These are phyloP conservation scores for Daphne laureola DNA, from an alignment of 441 rosid genomes.

Conservation along the genomic window DNA sequence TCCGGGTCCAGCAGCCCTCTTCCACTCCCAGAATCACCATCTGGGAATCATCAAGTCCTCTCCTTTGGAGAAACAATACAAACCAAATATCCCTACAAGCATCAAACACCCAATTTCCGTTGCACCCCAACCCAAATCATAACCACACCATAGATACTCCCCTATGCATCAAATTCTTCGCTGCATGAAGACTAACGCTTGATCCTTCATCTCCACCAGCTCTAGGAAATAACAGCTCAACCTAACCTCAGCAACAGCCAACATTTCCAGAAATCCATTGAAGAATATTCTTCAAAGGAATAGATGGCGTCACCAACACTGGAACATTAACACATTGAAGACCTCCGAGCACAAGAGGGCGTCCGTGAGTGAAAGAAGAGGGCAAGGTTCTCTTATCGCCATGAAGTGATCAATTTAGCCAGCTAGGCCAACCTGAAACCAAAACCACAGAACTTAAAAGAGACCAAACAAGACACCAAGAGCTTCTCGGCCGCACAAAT, in stretches of 20 bases:
- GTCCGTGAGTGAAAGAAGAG: slow-evolving; percentile 10
- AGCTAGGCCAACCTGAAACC: slow-evolving; percentile 45
- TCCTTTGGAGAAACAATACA: slow-evolving; percentile 14
- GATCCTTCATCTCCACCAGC: slow-evolving; percentile 13
- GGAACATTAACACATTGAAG: slow-evolving; percentile 16
- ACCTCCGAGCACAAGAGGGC: background rate
- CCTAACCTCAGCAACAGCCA: slow-evolving; percentile 7
- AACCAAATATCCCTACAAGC: slow-evolving; percentile 14
- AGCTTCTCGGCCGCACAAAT: slow-evolving; percentile 52
- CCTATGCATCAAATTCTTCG: slow-evolving; percentile 1
- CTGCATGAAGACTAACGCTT: slow-evolving; percentile 6
- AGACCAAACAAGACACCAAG: slow-evolving; percentile 14
- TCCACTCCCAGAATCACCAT: slow-evolving; percentile 36
- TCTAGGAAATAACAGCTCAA: slow-evolving; percentile 5
- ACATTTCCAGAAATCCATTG: slow-evolving; percentile 15
- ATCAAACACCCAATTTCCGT: slow-evolving; percentile 20
- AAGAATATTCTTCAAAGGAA: slow-evolving; percentile 9
- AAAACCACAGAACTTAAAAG: slow-evolving; percentile 53
- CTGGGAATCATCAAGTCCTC: slow-evolving; percentile 39
- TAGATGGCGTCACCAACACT: slow-evolving; percentile 13
- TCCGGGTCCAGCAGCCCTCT: slow-evolving; percentile 28
- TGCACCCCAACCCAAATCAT: slow-evolving; percentile 15
- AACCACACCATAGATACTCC: slow-evolving; percentile 12
- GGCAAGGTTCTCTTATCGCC: slow-evolving; percentile 32
- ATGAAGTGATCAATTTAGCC: slow-evolving; percentile 38